phyloP scores from a whole-genome alignment of 1,284 basidiomycete genomes.

The Cutaneotrichosporon cavernicola region DNA sequence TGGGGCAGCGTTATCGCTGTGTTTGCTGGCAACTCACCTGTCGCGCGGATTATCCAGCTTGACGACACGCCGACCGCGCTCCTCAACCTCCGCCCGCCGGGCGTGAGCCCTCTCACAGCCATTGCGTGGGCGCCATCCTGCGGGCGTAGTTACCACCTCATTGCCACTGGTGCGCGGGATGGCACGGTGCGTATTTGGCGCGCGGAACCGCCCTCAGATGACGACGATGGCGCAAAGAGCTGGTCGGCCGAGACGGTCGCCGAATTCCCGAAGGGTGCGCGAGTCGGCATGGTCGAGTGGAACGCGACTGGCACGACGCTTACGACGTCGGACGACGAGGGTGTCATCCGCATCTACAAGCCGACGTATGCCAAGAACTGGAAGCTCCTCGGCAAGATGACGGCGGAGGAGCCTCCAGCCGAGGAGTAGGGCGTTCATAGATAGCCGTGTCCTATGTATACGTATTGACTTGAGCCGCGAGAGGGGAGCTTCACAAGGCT shows the following conservation, averaged over 20 bases:
- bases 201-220: slow-evolving; percentile 56
- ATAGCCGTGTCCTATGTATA: neutral
- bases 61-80: slow-evolving; percentile 50
- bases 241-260: slow-evolving; percentile 75
- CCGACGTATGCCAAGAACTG: slow-evolving; percentile 55
- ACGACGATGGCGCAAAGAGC: slow-evolving; percentile 21
- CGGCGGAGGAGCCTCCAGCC: slow-evolving; percentile 49
- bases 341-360: slow-evolving; percentile 83
- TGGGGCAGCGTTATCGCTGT: slow-evolving; percentile 86
- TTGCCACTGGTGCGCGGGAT: slow-evolving; percentile 82
- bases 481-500: neutral
- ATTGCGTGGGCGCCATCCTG: slow-evolving; percentile 89
- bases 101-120: slow-evolving; percentile 62
- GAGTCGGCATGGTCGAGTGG: slow-evolving; percentile 78
- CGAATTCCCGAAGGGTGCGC: slow-evolving; percentile 76
- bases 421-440: slow-evolving; percentile 27
- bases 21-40: slow-evolving; percentile 67
- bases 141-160: slow-evolving; percentile 83
- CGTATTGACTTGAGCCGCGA: neutral
- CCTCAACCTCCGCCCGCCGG: slow-evolving; percentile 41
- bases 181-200: slow-evolving; percentile 86
- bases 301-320: slow-evolving; percentile 70
- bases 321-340: slow-evolving; percentile 85
- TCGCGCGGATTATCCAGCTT: slow-evolving; percentile 63
- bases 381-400: slow-evolving; percentile 52